phyloP scores from a whole-genome alignment of 768 basidiomycete species.

The Tricholoma sp. region DNA sequence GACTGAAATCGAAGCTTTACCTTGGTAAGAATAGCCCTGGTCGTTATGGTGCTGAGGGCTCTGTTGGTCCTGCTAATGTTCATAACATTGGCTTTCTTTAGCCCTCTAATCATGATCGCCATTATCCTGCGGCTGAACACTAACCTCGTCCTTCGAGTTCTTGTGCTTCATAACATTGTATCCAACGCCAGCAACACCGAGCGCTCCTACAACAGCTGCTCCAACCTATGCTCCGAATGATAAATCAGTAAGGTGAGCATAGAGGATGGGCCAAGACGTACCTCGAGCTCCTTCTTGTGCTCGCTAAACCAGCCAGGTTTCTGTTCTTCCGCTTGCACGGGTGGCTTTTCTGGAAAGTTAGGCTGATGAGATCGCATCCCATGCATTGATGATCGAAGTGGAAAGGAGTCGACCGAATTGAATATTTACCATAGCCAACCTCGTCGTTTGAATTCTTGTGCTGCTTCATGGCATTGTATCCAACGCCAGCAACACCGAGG shows the following conservation, averaged over 20 bases:
- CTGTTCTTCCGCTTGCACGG: constrained; percentile 29
- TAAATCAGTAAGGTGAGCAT: not conserved
- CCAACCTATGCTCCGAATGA: not conserved
- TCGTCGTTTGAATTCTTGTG: not conserved
- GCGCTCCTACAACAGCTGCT: not conserved
- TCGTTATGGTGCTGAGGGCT: too few species aligned
- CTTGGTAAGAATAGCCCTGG: too few species aligned
- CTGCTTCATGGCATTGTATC: not conserved
- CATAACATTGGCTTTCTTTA: too few species aligned
- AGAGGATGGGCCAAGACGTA: constrained; percentile 17
- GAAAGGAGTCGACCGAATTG: not conserved
- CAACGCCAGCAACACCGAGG: not conserved
- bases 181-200: not conserved
- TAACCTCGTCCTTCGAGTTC: not conserved
- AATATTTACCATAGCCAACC: not conserved
- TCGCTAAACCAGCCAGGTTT: constrained; percentile 54
- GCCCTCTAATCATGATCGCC: too few species aligned
- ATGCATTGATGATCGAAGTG: constrained; percentile 3
- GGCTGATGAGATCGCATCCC: not conserved
- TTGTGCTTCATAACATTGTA: not conserved
- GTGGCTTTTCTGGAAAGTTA: not conserved
- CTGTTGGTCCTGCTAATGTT: not conserved
- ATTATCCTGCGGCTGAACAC: too few species aligned
- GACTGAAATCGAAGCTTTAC: too few species aligned
- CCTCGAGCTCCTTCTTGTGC: constrained; percentile 56